phyloP scores from a whole-genome alignment of 345 rosid species.

The Eucalyptus decipiens region DNA sequence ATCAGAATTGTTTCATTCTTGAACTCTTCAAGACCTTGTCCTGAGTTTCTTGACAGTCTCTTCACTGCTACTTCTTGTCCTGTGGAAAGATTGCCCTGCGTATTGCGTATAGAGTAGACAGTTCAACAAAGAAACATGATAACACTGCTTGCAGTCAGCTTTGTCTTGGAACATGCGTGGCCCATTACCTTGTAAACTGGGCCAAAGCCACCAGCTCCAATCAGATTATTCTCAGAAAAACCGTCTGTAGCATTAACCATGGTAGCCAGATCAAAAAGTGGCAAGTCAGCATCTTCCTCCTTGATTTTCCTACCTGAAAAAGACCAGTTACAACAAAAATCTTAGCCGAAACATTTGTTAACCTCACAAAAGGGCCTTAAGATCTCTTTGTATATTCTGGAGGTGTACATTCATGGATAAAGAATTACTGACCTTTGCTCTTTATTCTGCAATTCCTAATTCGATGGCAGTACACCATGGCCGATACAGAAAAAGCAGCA shows the following conservation, averaged over 20 bases:
- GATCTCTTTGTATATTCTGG: neutral
- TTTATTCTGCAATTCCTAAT: neutral
- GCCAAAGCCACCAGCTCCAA: conserved; percentile 41
- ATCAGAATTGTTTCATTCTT: conserved; percentile 23
- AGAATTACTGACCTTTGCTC: neutral
- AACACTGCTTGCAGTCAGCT: neutral
- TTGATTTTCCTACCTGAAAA: neutral
- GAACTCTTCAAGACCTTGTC: conserved; percentile 31
- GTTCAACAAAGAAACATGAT: neutral
- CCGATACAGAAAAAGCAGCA: neutral
- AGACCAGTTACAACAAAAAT: neutral
- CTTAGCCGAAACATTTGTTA: neutral
- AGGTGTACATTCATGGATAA: neutral
- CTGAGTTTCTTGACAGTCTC: conserved; percentile 20
- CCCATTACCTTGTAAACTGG: conserved; percentile 21
- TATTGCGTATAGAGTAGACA: neutral
- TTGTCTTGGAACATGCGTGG: neutral
- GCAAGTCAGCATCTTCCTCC: conserved; percentile 12
- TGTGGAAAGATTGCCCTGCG: conserved; percentile 22
- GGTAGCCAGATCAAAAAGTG: conserved; percentile 16
- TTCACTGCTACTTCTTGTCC: conserved; percentile 43
- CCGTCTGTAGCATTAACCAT: conserved; percentile 19
- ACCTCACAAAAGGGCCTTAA: neutral
- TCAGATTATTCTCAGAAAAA: conserved; percentile 16
- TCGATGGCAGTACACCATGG: neutral